A percentile compares a stretch with the other conserved stretches of the same genome.
Evolutionary conservation across 371 early-diverging fungal genomes (phyloP).

Genomic region (Apophysomyces ossiformis): DNA sequence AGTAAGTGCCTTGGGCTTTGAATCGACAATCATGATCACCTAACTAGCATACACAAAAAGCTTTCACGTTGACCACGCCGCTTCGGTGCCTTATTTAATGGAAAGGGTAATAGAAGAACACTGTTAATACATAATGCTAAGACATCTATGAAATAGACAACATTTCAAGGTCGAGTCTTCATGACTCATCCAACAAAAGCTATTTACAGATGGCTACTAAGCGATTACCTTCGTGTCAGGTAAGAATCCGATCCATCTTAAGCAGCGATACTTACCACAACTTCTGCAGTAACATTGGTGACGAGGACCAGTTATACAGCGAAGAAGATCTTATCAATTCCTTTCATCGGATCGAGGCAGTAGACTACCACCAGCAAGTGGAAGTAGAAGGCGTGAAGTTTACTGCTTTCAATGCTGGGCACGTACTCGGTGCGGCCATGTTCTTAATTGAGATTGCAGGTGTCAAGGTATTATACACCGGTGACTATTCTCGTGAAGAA

Average conservation of each 20-base stretch:
- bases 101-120: slow-evolving; percentile 74
- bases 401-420: slow-evolving; percentile 98
- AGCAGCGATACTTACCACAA: slow-evolving; percentile 1
- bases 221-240: slow-evolving; percentile 97
- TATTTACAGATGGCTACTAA: slow-evolving; percentile 98
- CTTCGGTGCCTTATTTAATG: slow-evolving; percentile 98
- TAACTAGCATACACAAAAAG: slow-evolving; percentile 39
- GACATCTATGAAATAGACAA: slow-evolving; percentile 65
- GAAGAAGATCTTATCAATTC: slow-evolving; percentile 94
- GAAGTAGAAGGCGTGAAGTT: slow-evolving; percentile 97
- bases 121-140: too few relatives aligned
- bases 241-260: slow-evolving; percentile 23
- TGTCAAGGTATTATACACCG: slow-evolving; percentile 96
- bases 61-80: slow-evolving; percentile 99
- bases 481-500: slow-evolving; percentile 99
- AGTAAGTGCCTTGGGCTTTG: slow-evolving; percentile 60
- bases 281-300: slow-evolving; percentile 71
- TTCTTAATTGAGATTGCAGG: slow-evolving; percentile 98
- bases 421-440: slow-evolving; percentile 99
- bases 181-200: slow-evolving; percentile 99
- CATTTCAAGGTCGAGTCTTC: slow-evolving; percentile 98
- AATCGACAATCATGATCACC: neutral
- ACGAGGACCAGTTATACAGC: slow-evolving; percentile 93
- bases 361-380: slow-evolving; percentile 98
- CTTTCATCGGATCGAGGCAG: slow-evolving; percentile 95